Conservation (phyloP, 1,284 basidiomycete species). For the Cutaneotrichosporon daszewskae region DNA sequence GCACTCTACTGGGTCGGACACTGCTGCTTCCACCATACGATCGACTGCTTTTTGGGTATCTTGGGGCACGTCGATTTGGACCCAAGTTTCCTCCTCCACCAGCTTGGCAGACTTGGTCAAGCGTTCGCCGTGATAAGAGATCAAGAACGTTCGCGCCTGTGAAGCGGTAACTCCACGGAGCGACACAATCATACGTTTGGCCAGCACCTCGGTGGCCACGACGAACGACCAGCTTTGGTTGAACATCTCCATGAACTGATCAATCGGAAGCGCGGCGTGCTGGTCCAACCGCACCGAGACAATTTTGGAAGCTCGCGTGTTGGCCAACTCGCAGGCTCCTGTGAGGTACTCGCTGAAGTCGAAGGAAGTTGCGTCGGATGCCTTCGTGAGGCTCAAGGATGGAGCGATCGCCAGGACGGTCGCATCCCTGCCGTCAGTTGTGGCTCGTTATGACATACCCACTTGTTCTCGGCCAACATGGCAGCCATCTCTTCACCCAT, state of each 20-base stretch:
- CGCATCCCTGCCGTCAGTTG: not conserved
- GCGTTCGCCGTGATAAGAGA: constrained; percentile 75
- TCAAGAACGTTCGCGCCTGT: constrained; percentile 83
- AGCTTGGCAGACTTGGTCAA: constrained; percentile 77
- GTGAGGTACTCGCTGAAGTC: constrained; percentile 68
- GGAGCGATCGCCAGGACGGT: not conserved
- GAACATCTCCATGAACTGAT: constrained; percentile 75
- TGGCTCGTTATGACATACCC: not conserved
- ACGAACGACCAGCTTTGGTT: constrained; percentile 85
- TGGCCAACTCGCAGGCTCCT: constrained; percentile 75
- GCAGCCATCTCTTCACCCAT: constrained; percentile 61
- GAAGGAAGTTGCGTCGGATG: constrained; percentile 41
- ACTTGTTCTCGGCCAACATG: constrained; percentile 51
- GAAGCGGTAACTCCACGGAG: constrained; percentile 74
- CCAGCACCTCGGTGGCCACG: constrained; percentile 74
- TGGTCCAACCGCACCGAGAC: constrained; percentile 69
- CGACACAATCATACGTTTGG: constrained; percentile 84
- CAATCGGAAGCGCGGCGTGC: constrained; percentile 65
- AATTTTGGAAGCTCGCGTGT: constrained; percentile 71
- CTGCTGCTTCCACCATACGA: constrained; percentile 71
- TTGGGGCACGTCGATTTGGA: constrained; percentile 65
- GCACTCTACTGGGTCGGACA: constrained; percentile 70
- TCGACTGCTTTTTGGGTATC: constrained; percentile 66
- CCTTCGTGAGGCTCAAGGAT: not conserved
- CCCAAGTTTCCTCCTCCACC: constrained; percentile 57